Evolutionary conservation across 208 protist species (phyloP), one percentile per base, ranked within the genome.

Genomic region (Leishmania tropica): DNA sequence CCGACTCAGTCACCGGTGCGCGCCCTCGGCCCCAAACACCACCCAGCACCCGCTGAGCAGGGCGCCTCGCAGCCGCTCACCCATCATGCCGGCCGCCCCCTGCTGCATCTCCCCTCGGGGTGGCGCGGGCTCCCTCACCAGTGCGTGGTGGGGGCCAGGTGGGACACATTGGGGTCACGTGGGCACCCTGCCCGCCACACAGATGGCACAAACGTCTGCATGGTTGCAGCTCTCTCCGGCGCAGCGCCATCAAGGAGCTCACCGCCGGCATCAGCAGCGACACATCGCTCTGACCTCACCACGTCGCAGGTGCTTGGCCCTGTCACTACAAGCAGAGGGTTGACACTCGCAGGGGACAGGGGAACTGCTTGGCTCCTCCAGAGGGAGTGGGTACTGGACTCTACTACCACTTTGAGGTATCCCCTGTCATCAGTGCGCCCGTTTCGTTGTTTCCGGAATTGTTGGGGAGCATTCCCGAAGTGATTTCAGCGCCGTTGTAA

Each of bases 361-460:
- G 42, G 68, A 10, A 8, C 42, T 28, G 7, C 24, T 53, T 53
- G 40, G 6, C 37, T 51, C 35, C 8, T 7, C 42, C 24, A 31
- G 2, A 28, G 13, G 28, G 68, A 42, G 35, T 19, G 21, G 24
- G 24, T 73, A 53, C 35, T 73, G 24, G 24, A 3, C 7, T 24
- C 13, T 53, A 8, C 48, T 5, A 35, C 21, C 8, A 51, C 21
- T 13, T 17, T 48, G 68, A 4, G 24, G 0, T 4, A 8, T 35
- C 8, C 2, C 1, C 42, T 15, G 15, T n/a, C 19, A n/a, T 73
- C 4, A 73, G 7, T 24, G 6, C 42, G 5, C 17, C 24, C 19
- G 75, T 85, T 35, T 75, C 68, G 4, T 8, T 67, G 80, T 28
- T 71, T 77, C 84, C 85, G 88, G 53, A 82, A 86, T 54, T 87